Evolutionary conservation across 2,329 filamentous ascomycete genomes (phyloP).

Genomic region (Ophiostoma pallidulum): DNA sequence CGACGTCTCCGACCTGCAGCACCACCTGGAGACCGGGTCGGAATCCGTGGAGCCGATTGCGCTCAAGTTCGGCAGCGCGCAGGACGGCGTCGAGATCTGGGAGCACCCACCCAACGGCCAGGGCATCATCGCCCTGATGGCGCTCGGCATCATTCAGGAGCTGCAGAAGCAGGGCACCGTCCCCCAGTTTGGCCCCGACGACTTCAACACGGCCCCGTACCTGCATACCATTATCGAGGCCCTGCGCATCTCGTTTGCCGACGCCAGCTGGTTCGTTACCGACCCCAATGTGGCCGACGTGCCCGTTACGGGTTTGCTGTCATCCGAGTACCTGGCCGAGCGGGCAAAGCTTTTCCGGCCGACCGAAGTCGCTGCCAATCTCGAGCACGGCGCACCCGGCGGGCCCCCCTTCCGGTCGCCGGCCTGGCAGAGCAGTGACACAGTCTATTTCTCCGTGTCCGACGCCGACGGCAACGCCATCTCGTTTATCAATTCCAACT

Average conservation of each 20-base stretch:
- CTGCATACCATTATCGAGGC: conserved; percentile 83
- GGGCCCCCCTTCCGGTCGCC: conserved; percentile 42
- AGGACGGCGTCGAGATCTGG: conserved; percentile 68
- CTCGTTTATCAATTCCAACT: conserved; percentile 95
- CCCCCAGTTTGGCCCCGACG: conserved; percentile 52
- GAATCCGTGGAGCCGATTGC: conserved; percentile 82
- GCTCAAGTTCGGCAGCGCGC: conserved; percentile 49
- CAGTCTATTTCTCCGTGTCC: conserved; percentile 84
- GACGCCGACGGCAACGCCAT: conserved; percentile 81
- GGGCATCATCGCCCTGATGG: conserved; percentile 90
- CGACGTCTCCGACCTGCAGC: conserved; percentile 67
- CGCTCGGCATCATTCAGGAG: conserved; percentile 81
- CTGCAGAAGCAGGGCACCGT: conserved; percentile 70
- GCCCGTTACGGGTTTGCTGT: conserved; percentile 61
- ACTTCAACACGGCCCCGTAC: conserved; percentile 75
- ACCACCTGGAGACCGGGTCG: conserved; percentile 58
- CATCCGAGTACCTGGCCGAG: conserved; percentile 62
- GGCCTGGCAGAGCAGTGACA: conserved; percentile 78
- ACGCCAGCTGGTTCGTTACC: conserved; percentile 81
- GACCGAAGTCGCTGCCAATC: conserved; percentile 29
- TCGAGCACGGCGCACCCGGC: conserved; percentile 50
- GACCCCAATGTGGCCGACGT: conserved; percentile 67
- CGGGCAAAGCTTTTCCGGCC: conserved; percentile 52
- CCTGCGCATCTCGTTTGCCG: conserved; percentile 81
- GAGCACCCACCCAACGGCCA: conserved; percentile 96